Conservation (phyloP, 352 stramenopile species). For the Phytophthora pini region DNA sequence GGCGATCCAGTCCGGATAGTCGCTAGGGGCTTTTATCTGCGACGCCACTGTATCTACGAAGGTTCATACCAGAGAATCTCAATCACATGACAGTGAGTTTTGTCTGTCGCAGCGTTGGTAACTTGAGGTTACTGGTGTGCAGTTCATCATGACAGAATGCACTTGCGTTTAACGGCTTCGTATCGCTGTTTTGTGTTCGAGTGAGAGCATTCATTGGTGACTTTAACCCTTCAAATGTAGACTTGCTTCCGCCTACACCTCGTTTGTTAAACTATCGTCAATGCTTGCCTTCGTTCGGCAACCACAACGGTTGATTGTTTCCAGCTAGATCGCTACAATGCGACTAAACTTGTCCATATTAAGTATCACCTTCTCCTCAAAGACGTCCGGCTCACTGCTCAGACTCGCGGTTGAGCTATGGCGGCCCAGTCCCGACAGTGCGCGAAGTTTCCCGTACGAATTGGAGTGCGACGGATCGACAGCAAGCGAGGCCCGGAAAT, state of each 20-base stretch:
- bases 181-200: too few relatives aligned
- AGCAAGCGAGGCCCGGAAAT: constrained; percentile 19
- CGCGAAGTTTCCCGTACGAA: constrained; percentile 31
- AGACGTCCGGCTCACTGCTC: constrained; percentile 5
- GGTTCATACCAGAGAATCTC: constrained; percentile 1
- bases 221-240: too few relatives aligned
- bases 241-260: too few relatives aligned
- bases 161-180: too few relatives aligned
- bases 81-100: constrained; percentile 21
- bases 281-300: constrained; percentile 13
- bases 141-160: too few relatives aligned
- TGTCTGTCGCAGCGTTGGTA: neutral
- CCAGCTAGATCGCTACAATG: constrained; percentile 22
- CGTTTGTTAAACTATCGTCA: too few relatives aligned
- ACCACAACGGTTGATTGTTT: neutral
- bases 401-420: constrained; percentile 31
- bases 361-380: constrained; percentile 31
- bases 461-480: constrained; percentile 22
- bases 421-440: constrained; percentile 27
- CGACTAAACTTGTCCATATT: constrained; percentile 27
- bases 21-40: too few relatives aligned
- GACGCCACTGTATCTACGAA: neutral
- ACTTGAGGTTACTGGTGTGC: neutral
- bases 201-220: too few relatives aligned
- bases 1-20: too few relatives aligned